Conservation (phyloP, 305 asterid genomes). For the Nicotiana rustica region DNA sequence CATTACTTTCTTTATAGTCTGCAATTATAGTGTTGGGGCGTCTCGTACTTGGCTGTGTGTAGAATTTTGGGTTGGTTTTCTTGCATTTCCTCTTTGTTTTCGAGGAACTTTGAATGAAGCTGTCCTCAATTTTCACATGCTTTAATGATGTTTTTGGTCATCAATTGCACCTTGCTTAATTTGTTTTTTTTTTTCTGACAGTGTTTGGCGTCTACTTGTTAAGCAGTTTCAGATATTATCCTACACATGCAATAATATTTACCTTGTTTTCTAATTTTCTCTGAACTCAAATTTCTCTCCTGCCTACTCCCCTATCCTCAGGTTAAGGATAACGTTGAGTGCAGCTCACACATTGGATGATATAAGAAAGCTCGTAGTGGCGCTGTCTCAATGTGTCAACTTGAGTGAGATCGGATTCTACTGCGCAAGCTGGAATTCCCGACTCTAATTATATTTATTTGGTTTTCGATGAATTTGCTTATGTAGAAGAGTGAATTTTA, state of each 20-base stretch:
- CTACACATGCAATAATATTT: background rate
- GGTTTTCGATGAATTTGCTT: background rate
- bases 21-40: background rate
- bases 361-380: slow-evolving; percentile 69
- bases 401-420: slow-evolving; percentile 52
- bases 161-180: background rate
- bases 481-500: background rate
- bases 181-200: background rate
- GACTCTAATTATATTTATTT: slow-evolving; percentile 47
- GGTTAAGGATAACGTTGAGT: slow-evolving; percentile 84
- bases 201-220: background rate
- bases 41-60: background rate
- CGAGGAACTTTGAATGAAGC: background rate
- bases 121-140: background rate
- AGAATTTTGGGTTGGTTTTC: background rate
- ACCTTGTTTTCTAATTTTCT: background rate
- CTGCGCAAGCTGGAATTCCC: slow-evolving; percentile 52
- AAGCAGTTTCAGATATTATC: background rate
- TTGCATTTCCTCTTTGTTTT: background rate
- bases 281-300: background rate
- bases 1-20: background rate
- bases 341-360: slow-evolving; percentile 87
- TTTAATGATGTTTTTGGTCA: background rate
- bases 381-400: slow-evolving; percentile 67
- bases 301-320: slow-evolving; percentile 27